Percentiles rank a stretch among this genome's conserved stretches.
These are phyloP conservation scores for Saksenaea oblongispora DNA, from an alignment of 371 early-diverging fungal species.

Conservation along the genomic window DNA sequence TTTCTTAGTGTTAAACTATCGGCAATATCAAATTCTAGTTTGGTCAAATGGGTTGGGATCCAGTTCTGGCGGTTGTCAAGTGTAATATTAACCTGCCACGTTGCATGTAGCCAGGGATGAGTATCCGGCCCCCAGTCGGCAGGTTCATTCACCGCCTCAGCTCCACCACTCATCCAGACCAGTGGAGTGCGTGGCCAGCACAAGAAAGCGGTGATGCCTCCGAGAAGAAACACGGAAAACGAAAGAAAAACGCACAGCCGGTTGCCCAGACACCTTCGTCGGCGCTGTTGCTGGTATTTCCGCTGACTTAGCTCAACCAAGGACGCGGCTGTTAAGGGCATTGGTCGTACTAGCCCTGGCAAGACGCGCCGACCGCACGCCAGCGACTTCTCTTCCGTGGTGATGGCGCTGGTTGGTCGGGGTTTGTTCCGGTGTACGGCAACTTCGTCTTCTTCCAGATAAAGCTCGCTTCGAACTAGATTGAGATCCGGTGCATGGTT, in stretches of 20 bases:
- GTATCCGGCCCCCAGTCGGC: constrained; percentile 27
- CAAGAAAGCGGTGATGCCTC: constrained; percentile 23
- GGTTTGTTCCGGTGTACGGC: constrained; percentile 5
- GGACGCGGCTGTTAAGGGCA: constrained; percentile 10
- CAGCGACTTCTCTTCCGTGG: background rate
- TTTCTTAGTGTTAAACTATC: constrained; percentile 10
- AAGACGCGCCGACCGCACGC: background rate
- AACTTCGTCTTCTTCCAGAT: constrained; percentile 13
- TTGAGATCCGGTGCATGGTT: background rate
- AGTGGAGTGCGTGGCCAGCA: constrained; percentile 31
- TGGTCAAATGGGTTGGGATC: constrained; percentile 26
- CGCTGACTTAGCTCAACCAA: constrained; percentile 9
- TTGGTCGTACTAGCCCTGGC: constrained; percentile 10
- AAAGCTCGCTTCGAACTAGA: constrained; percentile 3
- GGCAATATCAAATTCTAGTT: constrained; percentile 14
- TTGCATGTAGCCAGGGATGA: constrained; percentile 18
- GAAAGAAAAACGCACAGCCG: constrained; percentile 17
- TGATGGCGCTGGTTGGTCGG: background rate
- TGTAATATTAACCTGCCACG: constrained; percentile 33
- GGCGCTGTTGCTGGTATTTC: constrained; percentile 5
- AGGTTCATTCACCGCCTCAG: constrained; percentile 12
- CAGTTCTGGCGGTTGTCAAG: constrained; percentile 32
- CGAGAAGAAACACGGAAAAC: constrained; percentile 15
- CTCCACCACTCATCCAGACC: constrained; percentile 17
- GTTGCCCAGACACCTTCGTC: constrained; percentile 3